A percentile compares a stretch with the other conserved stretches of the same genome.
phyloP scores from a whole-genome alignment of 805 yeast species.

The Candida golubevii region DNA sequence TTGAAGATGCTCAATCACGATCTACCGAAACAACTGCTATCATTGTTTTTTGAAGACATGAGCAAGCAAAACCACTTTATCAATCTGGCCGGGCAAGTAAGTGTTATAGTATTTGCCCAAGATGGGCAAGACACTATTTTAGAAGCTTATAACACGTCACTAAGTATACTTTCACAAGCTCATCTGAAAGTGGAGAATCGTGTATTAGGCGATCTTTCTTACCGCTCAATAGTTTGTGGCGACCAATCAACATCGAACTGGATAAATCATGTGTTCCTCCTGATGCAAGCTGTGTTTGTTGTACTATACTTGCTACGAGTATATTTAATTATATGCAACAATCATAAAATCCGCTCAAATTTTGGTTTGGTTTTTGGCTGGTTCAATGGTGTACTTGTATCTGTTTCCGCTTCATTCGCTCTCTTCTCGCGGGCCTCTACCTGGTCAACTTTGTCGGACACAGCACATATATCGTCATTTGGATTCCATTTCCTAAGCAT shows the following conservation, averaged over 20 bases:
- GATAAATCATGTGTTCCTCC: not conserved
- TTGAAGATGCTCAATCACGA: conserved; percentile 26
- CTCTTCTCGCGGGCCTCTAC: conserved; percentile 14
- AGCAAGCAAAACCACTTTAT: conserved; percentile 27
- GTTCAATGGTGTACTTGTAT: conserved; percentile 24
- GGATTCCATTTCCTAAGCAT: conserved; percentile 22
- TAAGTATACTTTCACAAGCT: not conserved
- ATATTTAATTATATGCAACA: conserved; percentile 30
- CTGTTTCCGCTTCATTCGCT: conserved; percentile 27
- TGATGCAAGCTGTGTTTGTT: conserved; percentile 3
- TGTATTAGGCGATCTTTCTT: not conserved
- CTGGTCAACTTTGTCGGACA: conserved; percentile 4
- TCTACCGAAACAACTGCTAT: conserved; percentile 18
- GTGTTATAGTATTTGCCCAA: conserved; percentile 1
- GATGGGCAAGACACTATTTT: not conserved
- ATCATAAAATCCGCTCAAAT: conserved; percentile 31
- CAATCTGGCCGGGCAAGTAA: conserved; percentile 18
- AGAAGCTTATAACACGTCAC: too few species aligned
- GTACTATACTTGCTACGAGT: conserved; percentile 17
- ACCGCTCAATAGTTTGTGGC: conserved; percentile 1
- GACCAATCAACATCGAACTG: not conserved
- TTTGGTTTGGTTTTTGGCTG: conserved; percentile 36
- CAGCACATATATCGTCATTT: conserved; percentile 17
- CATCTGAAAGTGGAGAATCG: not conserved
- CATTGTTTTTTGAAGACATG: conserved; percentile 25